These are phyloP conservation scores for Mrakia gelida DNA, from an alignment of 768 basidiomycete genomes.

Conservation along the genomic window DNA sequence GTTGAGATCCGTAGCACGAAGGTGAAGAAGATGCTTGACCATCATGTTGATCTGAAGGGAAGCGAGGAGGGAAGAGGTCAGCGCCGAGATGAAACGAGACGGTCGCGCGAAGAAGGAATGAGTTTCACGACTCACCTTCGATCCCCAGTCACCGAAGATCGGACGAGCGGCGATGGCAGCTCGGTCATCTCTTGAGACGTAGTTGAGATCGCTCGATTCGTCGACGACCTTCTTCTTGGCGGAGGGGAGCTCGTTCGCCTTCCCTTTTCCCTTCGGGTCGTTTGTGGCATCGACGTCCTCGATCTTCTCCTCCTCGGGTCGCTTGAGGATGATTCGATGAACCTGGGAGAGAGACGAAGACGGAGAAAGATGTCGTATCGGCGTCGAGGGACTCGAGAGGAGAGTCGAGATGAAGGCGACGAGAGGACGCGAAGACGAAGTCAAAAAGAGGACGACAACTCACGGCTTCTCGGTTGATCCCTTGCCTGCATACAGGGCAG, in stretches of 20 bases:
- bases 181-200: background rate
- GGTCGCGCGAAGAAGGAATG: no score
- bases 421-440: no score
- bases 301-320: background rate
- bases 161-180: background rate
- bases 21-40: slow-evolving; percentile 17
- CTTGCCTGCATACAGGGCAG: slow-evolving; percentile 6
- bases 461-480: background rate
- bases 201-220: background rate
- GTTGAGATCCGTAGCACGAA: slow-evolving; percentile 3
- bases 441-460: background rate
- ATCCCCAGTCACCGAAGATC: slow-evolving; percentile 21
- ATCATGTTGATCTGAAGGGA: slow-evolving; percentile 19
- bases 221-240: slow-evolving; percentile 5
- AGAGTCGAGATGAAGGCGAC: no score
- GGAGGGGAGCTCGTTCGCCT: background rate
- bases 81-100: no score
- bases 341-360: background rate
- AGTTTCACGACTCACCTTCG: background rate
- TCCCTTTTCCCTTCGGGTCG: slow-evolving; percentile 17
- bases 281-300: background rate
- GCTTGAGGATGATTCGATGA: background rate
- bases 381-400: no score
- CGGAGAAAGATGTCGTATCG: background rate
- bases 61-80: background rate